These are phyloP conservation scores for Fusarium sulawesiense DNA, from an alignment of 2,329 filamentous ascomycete genomes.

Conservation along the genomic window DNA sequence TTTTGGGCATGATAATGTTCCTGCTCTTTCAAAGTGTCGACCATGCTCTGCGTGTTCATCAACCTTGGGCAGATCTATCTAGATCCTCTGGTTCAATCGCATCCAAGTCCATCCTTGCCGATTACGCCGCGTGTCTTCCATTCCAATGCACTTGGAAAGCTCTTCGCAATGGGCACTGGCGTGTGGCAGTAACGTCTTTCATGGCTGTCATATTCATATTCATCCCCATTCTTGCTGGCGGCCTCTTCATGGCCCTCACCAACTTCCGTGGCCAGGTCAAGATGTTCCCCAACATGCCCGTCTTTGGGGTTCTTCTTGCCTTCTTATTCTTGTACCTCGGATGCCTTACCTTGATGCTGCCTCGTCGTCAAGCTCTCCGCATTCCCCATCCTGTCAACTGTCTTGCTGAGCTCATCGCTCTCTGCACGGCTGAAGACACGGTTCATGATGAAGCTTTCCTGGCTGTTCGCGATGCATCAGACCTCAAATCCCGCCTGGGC, in stretches of 20 bases:
- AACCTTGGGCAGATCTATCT: constrained; percentile 75
- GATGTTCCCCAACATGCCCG: constrained; percentile 79
- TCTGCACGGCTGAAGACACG: constrained; percentile 78
- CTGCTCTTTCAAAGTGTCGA: constrained; percentile 76
- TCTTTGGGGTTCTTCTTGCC: constrained; percentile 78
- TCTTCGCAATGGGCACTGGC: constrained; percentile 70
- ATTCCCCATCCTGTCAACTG: constrained; percentile 80
- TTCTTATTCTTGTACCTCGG: constrained; percentile 77
- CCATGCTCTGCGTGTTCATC: constrained; percentile 71
- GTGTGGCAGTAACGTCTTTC: constrained; percentile 71
- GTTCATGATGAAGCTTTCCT: constrained; percentile 79
- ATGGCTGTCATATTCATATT: constrained; percentile 69
- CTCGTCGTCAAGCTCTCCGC: constrained; percentile 68
- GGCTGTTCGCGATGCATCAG: constrained; percentile 71
- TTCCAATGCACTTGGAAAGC: constrained; percentile 70
- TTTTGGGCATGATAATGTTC: constrained; percentile 75
- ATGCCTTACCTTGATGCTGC: constrained; percentile 71
- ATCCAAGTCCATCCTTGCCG: constrained; percentile 72
- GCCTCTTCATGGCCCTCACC: constrained; percentile 79
- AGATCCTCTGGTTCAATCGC: constrained; percentile 69
- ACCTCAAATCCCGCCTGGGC: constrained; percentile 77
- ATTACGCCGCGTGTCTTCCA: constrained; percentile 76
- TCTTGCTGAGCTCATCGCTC: constrained; percentile 81
- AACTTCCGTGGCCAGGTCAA: constrained; percentile 61
- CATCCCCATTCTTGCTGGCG: constrained; percentile 75